Evolutionary conservation across 495 filamentous ascomycete species (phyloP).

Genomic region (Xylaria curta): DNA sequence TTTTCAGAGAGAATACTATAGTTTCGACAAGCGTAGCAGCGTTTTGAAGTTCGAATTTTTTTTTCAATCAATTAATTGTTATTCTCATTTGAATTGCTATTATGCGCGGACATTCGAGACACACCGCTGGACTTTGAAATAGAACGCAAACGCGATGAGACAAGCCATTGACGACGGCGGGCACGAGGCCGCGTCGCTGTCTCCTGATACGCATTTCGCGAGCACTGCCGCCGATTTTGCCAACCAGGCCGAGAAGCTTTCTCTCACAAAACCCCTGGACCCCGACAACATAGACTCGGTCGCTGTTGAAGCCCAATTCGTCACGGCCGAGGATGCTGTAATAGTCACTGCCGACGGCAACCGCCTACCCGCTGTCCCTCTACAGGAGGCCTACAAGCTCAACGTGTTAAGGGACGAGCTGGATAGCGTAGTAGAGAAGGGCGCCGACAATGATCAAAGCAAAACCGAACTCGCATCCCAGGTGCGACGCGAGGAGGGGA

Average conservation of each 20-base stretch:
- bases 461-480: conserved; percentile 3
- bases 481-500: background rate
- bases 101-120: background rate
- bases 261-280: conserved; percentile 43
- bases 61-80: background rate
- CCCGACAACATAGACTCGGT: conserved; percentile 44
- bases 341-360: conserved; percentile 69
- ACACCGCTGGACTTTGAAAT: background rate
- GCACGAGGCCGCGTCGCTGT: background rate
- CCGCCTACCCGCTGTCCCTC: conserved; percentile 67
- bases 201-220: conserved; percentile 18
- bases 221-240: conserved; percentile 48
- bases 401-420: conserved; percentile 66
- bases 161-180: background rate
- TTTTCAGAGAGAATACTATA: background rate
- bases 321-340: conserved; percentile 74
- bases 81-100: too few relatives aligned
- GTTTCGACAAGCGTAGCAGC: background rate
- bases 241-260: conserved; percentile 67
- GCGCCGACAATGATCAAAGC: conserved; percentile 18
- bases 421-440: conserved; percentile 36
- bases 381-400: conserved; percentile 69
- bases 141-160: conserved; percentile 3
- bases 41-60: background rate
- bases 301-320: conserved; percentile 69